Conservation (phyloP, 805 yeast genomes). For the Candida germanica region DNA sequence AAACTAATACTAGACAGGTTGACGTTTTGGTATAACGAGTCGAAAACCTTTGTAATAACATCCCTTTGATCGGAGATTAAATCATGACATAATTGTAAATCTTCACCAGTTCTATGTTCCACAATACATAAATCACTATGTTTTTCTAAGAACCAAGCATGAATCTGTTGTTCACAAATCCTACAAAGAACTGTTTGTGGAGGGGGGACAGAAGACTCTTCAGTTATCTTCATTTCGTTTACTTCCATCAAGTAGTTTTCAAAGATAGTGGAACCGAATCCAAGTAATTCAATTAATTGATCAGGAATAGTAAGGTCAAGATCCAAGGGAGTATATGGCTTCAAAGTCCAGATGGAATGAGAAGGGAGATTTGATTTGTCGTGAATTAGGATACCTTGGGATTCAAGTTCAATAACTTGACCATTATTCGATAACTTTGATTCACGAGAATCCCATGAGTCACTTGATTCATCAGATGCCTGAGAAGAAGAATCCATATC, state of each 20-base stretch:
- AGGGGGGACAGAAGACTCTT: constrained; percentile 65
- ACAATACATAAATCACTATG: constrained; percentile 85
- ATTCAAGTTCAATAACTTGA: constrained; percentile 72
- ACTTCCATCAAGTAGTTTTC: constrained; percentile 67
- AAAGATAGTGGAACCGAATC: constrained; percentile 85
- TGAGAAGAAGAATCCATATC: background rate
- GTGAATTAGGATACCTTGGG: constrained; percentile 86
- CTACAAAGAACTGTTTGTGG: constrained; percentile 84
- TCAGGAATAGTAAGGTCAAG: constrained; percentile 68
- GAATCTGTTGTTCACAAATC: constrained; percentile 87
- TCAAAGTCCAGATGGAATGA: constrained; percentile 91
- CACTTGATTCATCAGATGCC: constrained; percentile 1
- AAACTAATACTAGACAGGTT: constrained; percentile 13
- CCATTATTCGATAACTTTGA: constrained; percentile 52
- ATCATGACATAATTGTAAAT: constrained; percentile 74
- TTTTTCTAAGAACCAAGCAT: constrained; percentile 93
- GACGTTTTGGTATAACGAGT: constrained; percentile 28
- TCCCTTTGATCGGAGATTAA: constrained; percentile 66
- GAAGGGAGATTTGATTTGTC: constrained; percentile 59
- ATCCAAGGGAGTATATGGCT: constrained; percentile 67
- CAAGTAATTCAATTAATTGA: constrained; percentile 68
- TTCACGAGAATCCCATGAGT: no score
- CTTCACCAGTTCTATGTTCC: constrained; percentile 80
- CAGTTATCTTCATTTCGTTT: constrained; percentile 60
- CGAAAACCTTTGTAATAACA: constrained; percentile 43